A percentile compares a stretch with the other conserved stretches of the same genome.
Evolutionary conservation across 2,329 filamentous ascomycete species (phyloP).

Genomic region (Aspergillus carbonarius): DNA sequence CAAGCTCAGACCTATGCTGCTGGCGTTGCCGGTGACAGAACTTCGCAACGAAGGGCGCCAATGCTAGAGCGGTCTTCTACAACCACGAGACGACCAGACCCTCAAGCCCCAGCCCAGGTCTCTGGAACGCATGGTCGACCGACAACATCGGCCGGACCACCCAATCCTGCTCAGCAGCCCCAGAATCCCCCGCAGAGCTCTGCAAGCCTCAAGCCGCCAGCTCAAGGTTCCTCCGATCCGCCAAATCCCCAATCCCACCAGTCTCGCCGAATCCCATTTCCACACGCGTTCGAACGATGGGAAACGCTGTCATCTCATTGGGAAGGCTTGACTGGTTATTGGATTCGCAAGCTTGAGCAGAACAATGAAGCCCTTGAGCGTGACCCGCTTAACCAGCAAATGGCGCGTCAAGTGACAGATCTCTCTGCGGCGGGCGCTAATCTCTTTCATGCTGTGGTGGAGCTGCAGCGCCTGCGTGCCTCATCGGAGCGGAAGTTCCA

Average conservation of each 20-base stretch:
- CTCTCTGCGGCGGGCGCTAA: conserved; percentile 97
- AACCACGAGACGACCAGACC: conserved; percentile 18
- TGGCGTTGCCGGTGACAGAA: conserved; percentile 37
- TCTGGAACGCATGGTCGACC: conserved; percentile 13
- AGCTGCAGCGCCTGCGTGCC: conserved; percentile 87
- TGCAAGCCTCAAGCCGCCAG: conserved; percentile 20
- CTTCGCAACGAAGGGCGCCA: conserved; percentile 18
- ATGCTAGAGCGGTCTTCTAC: conserved; percentile 11
- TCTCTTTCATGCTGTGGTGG: conserved; percentile 94
- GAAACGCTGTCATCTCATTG: conserved; percentile 95
- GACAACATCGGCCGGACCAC: conserved; percentile 16
- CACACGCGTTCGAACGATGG: conserved; percentile 97
- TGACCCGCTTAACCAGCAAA: conserved; percentile 80
- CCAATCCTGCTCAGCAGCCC: conserved; percentile 18
- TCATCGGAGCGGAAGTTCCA: conserved; percentile 98
- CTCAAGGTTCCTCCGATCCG: conserved; percentile 28
- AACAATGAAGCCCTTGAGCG: conserved; percentile 81
- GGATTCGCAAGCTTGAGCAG: conserved; percentile 89
- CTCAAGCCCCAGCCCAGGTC: conserved; percentile 14
- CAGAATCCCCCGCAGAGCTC: conserved; percentile 20
- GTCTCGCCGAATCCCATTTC: conserved; percentile 67
- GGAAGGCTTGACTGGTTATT: conserved; percentile 96
- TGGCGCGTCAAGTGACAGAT: conserved; percentile 92
- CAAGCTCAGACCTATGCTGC: conserved; percentile 45
- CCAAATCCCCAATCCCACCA: conserved; percentile 36